A percentile compares a stretch with the other conserved stretches of the same genome.
These are phyloP conservation scores for Babesia ovata DNA, from an alignment of 169 alveolate genomes.

Conservation along the genomic window DNA sequence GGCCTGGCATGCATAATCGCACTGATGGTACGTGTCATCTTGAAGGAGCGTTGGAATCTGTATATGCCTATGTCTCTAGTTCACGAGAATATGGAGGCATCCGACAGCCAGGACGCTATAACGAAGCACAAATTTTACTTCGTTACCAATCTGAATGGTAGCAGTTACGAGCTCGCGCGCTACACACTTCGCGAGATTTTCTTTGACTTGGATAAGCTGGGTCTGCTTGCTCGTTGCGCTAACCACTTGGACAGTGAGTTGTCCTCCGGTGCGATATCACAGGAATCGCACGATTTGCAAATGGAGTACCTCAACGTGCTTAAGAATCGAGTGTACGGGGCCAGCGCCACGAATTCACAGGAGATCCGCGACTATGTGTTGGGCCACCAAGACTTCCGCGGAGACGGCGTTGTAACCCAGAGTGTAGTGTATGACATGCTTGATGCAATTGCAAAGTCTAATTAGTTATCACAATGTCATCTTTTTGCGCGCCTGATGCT, in stretches of 20 bases:
- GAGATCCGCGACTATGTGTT: constrained; percentile 83
- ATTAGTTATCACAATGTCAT: too few relatives aligned
- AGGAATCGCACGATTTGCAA: constrained; percentile 47
- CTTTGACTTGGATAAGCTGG: constrained; percentile 66
- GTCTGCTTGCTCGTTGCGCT: constrained; percentile 67
- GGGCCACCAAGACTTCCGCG: constrained; percentile 84
- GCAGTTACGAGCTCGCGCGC: constrained; percentile 60
- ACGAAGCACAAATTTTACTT: constrained; percentile 83
- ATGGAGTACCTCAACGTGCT: constrained; percentile 74
- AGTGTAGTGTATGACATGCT: constrained; percentile 82
- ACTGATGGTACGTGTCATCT: constrained; percentile 75
- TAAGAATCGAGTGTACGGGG: constrained; percentile 83
- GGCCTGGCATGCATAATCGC: constrained; percentile 82
- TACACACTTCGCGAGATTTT: constrained; percentile 77
- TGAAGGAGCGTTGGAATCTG: constrained; percentile 83
- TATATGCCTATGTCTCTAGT: constrained; percentile 90
- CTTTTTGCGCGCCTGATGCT: constrained; percentile 66
- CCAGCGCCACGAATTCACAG: constrained; percentile 86
- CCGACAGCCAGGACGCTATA: constrained; percentile 83
- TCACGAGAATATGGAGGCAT: constrained; percentile 89
- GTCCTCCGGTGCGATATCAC: constrained; percentile 25
- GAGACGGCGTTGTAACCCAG: constrained; percentile 83
- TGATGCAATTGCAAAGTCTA: constrained; percentile 16
- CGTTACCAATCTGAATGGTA: constrained; percentile 69
- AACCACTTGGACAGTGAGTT: constrained; percentile 58